phyloP scores from a whole-genome alignment of 306 rosid genomes.

The Fagus sylvatica region DNA sequence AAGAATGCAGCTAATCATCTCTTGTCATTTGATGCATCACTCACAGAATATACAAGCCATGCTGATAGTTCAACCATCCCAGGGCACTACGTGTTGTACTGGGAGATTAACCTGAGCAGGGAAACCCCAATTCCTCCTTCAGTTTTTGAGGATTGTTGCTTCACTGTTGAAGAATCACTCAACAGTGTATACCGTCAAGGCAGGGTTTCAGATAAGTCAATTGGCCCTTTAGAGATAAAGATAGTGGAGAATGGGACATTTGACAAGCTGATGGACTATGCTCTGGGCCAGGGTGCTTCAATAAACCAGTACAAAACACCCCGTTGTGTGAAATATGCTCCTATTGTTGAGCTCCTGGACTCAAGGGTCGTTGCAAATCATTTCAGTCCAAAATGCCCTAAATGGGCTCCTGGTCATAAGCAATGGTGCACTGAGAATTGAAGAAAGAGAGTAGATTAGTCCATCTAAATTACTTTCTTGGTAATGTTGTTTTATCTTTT shows the following conservation, averaged over 20 bases:
- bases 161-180: conserved; percentile 46
- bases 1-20: conserved; percentile 42
- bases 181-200: conserved; percentile 57
- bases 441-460: background rate
- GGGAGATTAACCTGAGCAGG: conserved; percentile 45
- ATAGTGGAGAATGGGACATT: conserved; percentile 57
- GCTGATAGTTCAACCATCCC: conserved; percentile 53
- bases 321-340: conserved; percentile 46
- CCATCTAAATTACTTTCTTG: background rate
- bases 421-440: conserved; percentile 30
- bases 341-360: conserved; percentile 47
- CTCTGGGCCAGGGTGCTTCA: conserved; percentile 52
- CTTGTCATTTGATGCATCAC: conserved; percentile 26
- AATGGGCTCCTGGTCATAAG: conserved; percentile 49
- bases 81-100: conserved; percentile 58
- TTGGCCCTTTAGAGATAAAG: conserved; percentile 62
- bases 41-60: conserved; percentile 55
- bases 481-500: background rate
- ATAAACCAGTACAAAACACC: conserved; percentile 72
- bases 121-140: conserved; percentile 35
- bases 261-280: conserved; percentile 59
- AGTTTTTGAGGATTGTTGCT: conserved; percentile 51
- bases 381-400: conserved; percentile 52
- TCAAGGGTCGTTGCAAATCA: conserved; percentile 34
- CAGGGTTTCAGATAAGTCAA: conserved; percentile 47